Base-by-base conservation (phyloP, 2,329 filamentous ascomycete genomes). In the Pseudogymnoascus sp. region DNA sequence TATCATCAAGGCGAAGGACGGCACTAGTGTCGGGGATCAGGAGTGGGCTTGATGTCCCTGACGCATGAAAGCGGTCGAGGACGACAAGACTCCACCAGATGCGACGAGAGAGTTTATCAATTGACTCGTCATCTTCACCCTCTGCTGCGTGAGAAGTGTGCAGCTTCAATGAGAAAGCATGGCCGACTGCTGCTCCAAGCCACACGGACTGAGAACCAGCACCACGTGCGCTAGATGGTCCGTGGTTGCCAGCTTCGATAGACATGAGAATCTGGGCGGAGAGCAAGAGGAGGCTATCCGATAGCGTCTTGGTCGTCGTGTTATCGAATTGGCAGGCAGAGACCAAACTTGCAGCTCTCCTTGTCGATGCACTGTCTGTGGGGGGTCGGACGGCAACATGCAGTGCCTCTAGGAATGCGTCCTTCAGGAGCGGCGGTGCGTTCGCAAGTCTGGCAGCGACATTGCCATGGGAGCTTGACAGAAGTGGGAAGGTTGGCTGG, bases 1-100 rank as follows among this genome's bases (percentile, higher is more conserved):
- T 80, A 64, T 91, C 80, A 56, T 85, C 84, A 0, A 82, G 80
- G 5, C 82, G 76, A 24, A 88, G 75, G 13, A 88, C 81, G 6
- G 86, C 80, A 61, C 80, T 84, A 65, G 82, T 80, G 67, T 88
- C 83, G 1, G 83, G 83, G 64, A 91, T 84, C 64, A 86, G 78
- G 11, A 84, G 69, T 3, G 86, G 84, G 65, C 81, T 84, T 11
- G 83, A 84, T 4, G 82, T 87, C 21, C 84, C 86, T n/a, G 85
- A 81, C 3, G 88, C 86, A 71, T 90, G 85, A 86, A 87, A 91
- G 14, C 87, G 82, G 70, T 91, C 88, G 66, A 91, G 81, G 66
- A 88, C 80, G 53, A 90, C 82, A 35, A 91, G 76, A 13, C 85
- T 83, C 85, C 86, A 90, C 88, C 88, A 91, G 16, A 87, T 81